Evolutionary conservation across 495 filamentous ascomycete species (phyloP), one percentile per base, ranked within the genome.

Genomic region (Penicillium canescens): DNA sequence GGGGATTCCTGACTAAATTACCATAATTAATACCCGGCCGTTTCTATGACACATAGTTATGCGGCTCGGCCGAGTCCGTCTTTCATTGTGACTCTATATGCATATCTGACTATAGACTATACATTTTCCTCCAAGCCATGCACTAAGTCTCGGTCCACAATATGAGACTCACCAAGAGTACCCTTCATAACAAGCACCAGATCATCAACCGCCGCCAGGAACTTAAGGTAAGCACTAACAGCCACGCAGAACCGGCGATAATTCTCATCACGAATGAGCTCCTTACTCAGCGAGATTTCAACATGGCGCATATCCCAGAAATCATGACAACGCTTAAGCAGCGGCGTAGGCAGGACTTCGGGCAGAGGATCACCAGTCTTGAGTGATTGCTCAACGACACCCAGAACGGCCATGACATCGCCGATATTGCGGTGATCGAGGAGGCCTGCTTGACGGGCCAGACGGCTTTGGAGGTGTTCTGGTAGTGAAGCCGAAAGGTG

Each of bases 181-280:
- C 67, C 72, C 59, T 77, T 77, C 45, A 75, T 56, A 9, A 73
- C 69, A 24, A 77, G 57, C n/a, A 75, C 70, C 50, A 77, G 36
- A 38, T 73, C 72, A 65, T 77, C 73, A 28, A 75, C 55, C 13
- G 60, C 52, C 10, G 55, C 61, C 21, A 77, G 37, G 47, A 77
- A 73, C 50, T 61, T 69, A 1, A 75, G 48, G 42, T 75, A 75
- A 7, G 69, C 61, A 28, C 60, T 73, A 31, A 75, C 33, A 8
- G 69, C 73, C 3, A 75, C 72, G 31, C 73, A 77, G 56, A 70
- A 77, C 16, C 57, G 50, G 11, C 73, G 70, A 36, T 75, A 75
- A 9, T 69, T 49, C 49, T 72, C 70, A 35, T 77, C 69, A 4
- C 67, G 60, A 3, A 74, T 58, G 23, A 68, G 41, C 1, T 73